Percentiles rank a stretch among this genome's conserved stretches.
These are phyloP conservation scores for Globisporangium uncinulatum DNA, from an alignment of 352 stramenopile genomes.

Conservation along the genomic window DNA sequence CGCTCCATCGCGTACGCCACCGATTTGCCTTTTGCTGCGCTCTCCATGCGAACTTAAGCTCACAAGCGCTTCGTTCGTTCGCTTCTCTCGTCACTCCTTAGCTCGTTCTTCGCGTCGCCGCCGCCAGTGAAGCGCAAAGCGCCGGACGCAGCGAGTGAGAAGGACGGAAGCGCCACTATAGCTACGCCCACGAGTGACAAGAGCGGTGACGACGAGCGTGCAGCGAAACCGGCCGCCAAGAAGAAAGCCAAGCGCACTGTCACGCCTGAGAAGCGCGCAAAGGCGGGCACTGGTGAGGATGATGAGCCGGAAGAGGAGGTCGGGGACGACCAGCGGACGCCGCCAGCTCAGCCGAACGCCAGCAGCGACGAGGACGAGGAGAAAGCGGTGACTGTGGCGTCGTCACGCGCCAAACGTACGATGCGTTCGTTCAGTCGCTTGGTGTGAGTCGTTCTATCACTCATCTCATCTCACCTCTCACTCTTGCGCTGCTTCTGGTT, in stretches of 20 bases:
- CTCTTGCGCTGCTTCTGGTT: constrained; percentile 1
- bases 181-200: background rate
- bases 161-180: background rate
- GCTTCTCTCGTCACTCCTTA: constrained; percentile 2
- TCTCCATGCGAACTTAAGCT: background rate
- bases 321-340: constrained; percentile 17
- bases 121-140: constrained; percentile 32
- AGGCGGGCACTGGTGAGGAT: constrained; percentile 7
- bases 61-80: background rate
- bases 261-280: background rate
- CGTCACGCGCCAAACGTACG: constrained; percentile 34
- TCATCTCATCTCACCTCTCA: background rate
- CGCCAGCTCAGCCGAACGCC: constrained; percentile 10
- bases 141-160: constrained; percentile 4
- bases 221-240: background rate
- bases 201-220: background rate
- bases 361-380: constrained; percentile 9
- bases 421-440: background rate
- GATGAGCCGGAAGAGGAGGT: constrained; percentile 24
- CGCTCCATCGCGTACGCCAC: constrained; percentile 56
- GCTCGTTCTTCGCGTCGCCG: constrained; percentile 52
- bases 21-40: too few species aligned
- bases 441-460: too few species aligned
- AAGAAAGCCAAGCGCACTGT: constrained; percentile 8
- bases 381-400: constrained; percentile 3